Evolutionary conservation across 768 basidiomycete species (phyloP).

Genomic region (Kwoniella mangroviensis): DNA sequence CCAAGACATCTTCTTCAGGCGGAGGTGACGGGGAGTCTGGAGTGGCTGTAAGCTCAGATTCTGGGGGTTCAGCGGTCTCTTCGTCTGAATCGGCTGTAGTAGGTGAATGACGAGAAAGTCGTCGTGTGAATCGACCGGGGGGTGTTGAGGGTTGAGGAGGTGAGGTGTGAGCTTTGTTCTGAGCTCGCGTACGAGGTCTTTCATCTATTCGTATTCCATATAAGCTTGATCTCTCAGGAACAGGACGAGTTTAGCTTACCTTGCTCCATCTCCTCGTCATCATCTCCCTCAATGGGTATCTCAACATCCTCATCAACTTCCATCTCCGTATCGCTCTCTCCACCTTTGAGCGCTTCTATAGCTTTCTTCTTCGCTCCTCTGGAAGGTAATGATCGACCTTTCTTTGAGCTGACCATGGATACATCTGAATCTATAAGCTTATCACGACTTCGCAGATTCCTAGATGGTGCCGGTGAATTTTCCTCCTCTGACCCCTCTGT

Average conservation of each 20-base stretch:
- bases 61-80: slow-evolving; percentile 11
- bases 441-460: slow-evolving; percentile 12
- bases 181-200: slow-evolving; percentile 11
- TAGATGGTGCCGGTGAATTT: slow-evolving; percentile 8
- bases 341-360: slow-evolving; percentile 37
- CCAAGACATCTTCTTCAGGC: slow-evolving; percentile 15
- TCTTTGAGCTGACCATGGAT: slow-evolving; percentile 9
- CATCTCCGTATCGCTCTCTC: slow-evolving; percentile 63
- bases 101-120: slow-evolving; percentile 10
- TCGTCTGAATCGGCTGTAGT: not conserved
- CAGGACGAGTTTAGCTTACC: slow-evolving; percentile 1
- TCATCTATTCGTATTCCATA: slow-evolving; percentile 1
- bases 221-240: not conserved
- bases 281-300: slow-evolving; percentile 8
- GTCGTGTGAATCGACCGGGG: slow-evolving; percentile 8
- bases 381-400: slow-evolving; percentile 23
- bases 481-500: slow-evolving; percentile 23
- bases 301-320: slow-evolving; percentile 59
- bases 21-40: slow-evolving; percentile 7
- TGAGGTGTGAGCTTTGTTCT: slow-evolving; percentile 6
- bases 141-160: slow-evolving; percentile 16
- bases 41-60: slow-evolving; percentile 13
- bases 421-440: slow-evolving; percentile 22
- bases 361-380: slow-evolving; percentile 41
- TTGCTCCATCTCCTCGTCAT: slow-evolving; percentile 24